Percentiles rank a stretch among this genome's conserved stretches.
Evolutionary conservation across 768 basidiomycete genomes (phyloP).

Genomic region (Amanita molliuscula): DNA sequence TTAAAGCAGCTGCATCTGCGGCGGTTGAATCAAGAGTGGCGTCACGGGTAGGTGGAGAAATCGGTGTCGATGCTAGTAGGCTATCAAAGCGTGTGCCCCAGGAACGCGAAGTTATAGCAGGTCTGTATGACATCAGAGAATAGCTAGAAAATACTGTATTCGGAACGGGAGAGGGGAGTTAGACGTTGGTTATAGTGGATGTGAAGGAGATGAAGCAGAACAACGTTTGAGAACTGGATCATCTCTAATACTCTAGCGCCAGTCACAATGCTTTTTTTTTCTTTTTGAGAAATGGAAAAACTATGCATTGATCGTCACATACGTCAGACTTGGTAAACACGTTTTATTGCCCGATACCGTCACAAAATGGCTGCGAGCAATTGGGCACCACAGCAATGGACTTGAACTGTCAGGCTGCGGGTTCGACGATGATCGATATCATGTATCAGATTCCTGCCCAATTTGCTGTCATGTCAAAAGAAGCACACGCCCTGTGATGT

Average conservation of each 20-base stretch:
- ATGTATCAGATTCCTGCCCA: slow-evolving; percentile 23
- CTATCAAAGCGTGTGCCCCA: slow-evolving; percentile 73
- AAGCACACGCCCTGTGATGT: slow-evolving; percentile 12
- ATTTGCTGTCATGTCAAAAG: slow-evolving; percentile 40
- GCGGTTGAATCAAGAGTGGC: slow-evolving; percentile 6
- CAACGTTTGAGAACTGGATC: slow-evolving; percentile 1
- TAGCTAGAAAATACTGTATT: slow-evolving; percentile 11
- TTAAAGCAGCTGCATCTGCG: slow-evolving; percentile 10
- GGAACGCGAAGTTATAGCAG: slow-evolving; percentile 28
- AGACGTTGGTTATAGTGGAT: slow-evolving; percentile 4
- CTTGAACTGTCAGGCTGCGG: not conserved
- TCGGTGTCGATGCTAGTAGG: slow-evolving; percentile 39
- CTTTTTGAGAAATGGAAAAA: slow-evolving; percentile 2
- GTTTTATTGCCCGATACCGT: slow-evolving; percentile 34
- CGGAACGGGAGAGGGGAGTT: slow-evolving; percentile 10
- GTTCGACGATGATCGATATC: slow-evolving; percentile 20
- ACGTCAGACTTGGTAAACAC: slow-evolving; percentile 16
- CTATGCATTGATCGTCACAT: slow-evolving; percentile 5
- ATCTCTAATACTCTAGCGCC: not conserved
- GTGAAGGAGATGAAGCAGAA: not conserved
- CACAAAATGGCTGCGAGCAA: slow-evolving; percentile 7
- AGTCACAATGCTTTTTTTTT: slow-evolving; percentile 3
- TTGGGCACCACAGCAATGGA: slow-evolving; percentile 6
- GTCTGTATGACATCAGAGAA: slow-evolving; percentile 34
- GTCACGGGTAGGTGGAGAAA: slow-evolving; percentile 21